These are phyloP conservation scores for Penicillium turbatum DNA, from an alignment of 495 filamentous ascomycete genomes.

Conservation along the genomic window DNA sequence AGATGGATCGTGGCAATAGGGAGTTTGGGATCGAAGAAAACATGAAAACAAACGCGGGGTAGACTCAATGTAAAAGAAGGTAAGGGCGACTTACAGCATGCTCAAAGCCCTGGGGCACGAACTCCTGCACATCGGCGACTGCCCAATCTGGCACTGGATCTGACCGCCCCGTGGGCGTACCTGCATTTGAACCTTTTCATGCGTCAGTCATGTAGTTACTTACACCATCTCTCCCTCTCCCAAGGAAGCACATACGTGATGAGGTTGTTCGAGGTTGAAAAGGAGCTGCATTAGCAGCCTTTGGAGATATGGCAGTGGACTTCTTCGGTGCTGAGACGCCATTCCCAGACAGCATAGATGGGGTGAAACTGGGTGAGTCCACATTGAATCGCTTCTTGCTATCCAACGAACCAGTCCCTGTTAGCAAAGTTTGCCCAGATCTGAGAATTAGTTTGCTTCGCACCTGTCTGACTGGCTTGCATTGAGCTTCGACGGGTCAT, in stretches of 20 bases:
- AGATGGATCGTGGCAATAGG: too few species aligned
- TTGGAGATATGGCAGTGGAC: constrained; percentile 69
- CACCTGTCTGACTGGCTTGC: constrained; percentile 57
- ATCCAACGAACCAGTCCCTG: constrained; percentile 21
- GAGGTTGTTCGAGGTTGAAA: constrained; percentile 67
- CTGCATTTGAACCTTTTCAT: constrained; percentile 38
- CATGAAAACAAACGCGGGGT: not conserved
- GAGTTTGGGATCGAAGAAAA: not conserved
- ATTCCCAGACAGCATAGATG: constrained; percentile 53
- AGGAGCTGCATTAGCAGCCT: constrained; percentile 82
- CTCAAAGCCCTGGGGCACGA: constrained; percentile 75
- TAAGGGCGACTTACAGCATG: constrained; percentile 52
- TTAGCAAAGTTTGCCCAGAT: constrained; percentile 8
- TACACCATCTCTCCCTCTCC: not conserved
- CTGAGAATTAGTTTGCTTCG: not conserved
- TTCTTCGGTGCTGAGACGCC: constrained; percentile 52
- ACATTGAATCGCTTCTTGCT: constrained; percentile 85
- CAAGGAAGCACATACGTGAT: constrained; percentile 36
- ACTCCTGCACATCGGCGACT: constrained; percentile 65
- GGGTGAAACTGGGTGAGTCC: constrained; percentile 93
- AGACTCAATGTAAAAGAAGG: constrained; percentile 11
- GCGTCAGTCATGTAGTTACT: constrained; percentile 27
- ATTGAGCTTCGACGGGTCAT: constrained; percentile 64
- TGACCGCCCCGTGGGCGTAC: constrained; percentile 49
- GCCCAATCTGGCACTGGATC: constrained; percentile 52